Conservation (phyloP, 192 early-diverging fungal species). For the Martensiomyces pterosporus region DNA sequence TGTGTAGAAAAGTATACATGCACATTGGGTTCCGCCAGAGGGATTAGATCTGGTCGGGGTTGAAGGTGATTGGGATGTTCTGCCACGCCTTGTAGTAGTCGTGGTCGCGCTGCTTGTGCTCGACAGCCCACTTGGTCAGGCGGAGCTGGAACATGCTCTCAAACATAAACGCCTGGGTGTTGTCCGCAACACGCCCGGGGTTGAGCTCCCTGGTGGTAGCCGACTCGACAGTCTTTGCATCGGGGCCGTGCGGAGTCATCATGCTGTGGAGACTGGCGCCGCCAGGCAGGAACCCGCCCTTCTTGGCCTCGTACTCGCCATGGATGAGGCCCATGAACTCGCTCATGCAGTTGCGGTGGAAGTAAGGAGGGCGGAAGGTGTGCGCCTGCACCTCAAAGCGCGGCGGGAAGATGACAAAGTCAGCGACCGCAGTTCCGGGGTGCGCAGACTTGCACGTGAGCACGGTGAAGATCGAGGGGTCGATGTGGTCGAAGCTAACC, state of each 20-base stretch:
- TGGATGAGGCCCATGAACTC: conserved; percentile 97
- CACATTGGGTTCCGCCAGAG: too few relatives aligned
- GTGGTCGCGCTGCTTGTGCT: conserved; percentile 67
- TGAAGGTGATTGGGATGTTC: conserved; percentile 51
- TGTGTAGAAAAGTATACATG: too few relatives aligned
- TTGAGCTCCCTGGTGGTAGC: conserved; percentile 67
- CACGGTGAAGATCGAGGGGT: conserved; percentile 97
- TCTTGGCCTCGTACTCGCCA: conserved; percentile 92
- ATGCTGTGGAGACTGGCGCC: conserved; percentile 76
- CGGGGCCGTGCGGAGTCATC: conserved; percentile 94
- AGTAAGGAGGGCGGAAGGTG: conserved; percentile 94
- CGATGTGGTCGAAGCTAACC: conserved; percentile 80
- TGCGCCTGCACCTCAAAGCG: conserved; percentile 87
- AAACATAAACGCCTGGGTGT: conserved; percentile 94
- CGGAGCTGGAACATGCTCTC: conserved; percentile 80
- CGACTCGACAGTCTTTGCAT: conserved; percentile 68
- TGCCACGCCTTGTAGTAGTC: conserved; percentile 92
- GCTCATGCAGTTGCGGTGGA: conserved; percentile 96
- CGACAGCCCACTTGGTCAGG: conserved; percentile 76
- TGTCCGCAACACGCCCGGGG: conserved; percentile 78
- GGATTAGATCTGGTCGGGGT: conserved; percentile 21
- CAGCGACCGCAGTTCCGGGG: conserved; percentile 82
- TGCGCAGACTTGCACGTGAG: conserved; percentile 83
- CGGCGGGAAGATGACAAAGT: conserved; percentile 97
- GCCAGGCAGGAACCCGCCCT: conserved; percentile 86